These are phyloP conservation scores for Ramularia endophylla DNA, from an alignment of 2,329 filamentous ascomycete genomes.

Conservation along the genomic window DNA sequence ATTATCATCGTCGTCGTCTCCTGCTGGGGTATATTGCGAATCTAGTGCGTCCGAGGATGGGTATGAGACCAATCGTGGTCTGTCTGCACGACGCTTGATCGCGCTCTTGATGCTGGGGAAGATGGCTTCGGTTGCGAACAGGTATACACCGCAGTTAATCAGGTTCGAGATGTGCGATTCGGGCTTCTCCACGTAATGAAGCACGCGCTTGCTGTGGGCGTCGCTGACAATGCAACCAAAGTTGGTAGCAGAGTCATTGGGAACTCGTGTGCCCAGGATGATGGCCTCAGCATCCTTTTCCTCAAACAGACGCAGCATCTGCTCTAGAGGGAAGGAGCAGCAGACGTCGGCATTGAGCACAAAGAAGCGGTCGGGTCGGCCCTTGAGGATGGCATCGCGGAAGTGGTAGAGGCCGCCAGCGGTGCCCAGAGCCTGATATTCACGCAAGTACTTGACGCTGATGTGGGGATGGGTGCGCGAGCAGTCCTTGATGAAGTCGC, in stretches of 20 bases:
- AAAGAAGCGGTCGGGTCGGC: conserved; percentile 89
- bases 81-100: conserved; percentile 91
- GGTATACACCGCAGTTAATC: conserved; percentile 99
- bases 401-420: conserved; percentile 98
- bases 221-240: conserved; percentile 98
- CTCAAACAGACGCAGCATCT: conserved; percentile 92
- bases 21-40: conserved; percentile 50
- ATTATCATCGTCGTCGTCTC: conserved; percentile 65
- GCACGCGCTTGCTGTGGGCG: conserved; percentile 84
- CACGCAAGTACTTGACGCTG: conserved; percentile 88
- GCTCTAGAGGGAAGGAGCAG: conserved; percentile 92
- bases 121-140: conserved; percentile 91
- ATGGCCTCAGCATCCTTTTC: conserved; percentile 96
- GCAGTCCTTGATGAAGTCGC: conserved; percentile 95
- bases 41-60: conserved; percentile 93
- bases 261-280: conserved; percentile 86
- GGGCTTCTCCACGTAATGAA: conserved; percentile 99
- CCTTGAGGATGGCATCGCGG: conserved; percentile 97
- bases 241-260: conserved; percentile 86
- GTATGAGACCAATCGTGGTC: conserved; percentile 88
- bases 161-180: conserved; percentile 96
- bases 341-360: conserved; percentile 98
- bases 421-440: conserved; percentile 94
- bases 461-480: conserved; percentile 78
- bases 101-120: conserved; percentile 92